Percentiles rank a stretch among this genome's conserved stretches.
These are phyloP conservation scores for Trichosanthes cucumerina DNA, from an alignment of 306 rosid species.

Conservation along the genomic window DNA sequence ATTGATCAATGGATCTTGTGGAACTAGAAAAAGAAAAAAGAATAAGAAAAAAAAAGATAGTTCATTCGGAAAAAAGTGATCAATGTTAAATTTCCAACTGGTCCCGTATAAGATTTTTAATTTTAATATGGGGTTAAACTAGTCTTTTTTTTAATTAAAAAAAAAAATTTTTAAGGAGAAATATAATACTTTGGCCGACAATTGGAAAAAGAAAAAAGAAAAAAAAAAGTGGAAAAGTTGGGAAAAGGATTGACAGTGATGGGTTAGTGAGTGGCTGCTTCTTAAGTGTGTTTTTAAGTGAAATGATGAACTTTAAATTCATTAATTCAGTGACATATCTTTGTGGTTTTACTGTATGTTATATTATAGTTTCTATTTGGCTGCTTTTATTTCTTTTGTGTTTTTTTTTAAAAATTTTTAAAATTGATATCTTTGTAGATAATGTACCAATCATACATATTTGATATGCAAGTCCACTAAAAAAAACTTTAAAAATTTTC, in stretches of 20 bases:
- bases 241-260: not conserved
- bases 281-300: not conserved
- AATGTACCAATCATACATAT: not conserved
- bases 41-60: not conserved
- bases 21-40: not conserved
- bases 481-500: not conserved
- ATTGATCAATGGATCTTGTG: not conserved
- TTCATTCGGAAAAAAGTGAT: not conserved
- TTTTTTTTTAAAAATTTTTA: not conserved
- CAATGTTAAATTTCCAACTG: not conserved
- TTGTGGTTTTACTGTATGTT: not conserved
- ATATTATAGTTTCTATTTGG: not conserved
- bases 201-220: not conserved
- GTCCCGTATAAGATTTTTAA: not conserved
- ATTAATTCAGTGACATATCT: not conserved
- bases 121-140: not conserved
- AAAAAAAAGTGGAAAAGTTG: not conserved
- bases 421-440: not conserved
- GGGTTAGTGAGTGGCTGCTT: not conserved
- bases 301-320: not conserved
- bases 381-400: not conserved
- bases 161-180: not conserved
- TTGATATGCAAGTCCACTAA: not conserved
- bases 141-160: not conserved
- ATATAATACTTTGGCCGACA: not conserved